Percentiles rank a stretch among this genome's conserved stretches.
These are phyloP conservation scores for Taiwanofungus camphoratus DNA, from an alignment of 1,284 basidiomycete species.

Conservation along the genomic window DNA sequence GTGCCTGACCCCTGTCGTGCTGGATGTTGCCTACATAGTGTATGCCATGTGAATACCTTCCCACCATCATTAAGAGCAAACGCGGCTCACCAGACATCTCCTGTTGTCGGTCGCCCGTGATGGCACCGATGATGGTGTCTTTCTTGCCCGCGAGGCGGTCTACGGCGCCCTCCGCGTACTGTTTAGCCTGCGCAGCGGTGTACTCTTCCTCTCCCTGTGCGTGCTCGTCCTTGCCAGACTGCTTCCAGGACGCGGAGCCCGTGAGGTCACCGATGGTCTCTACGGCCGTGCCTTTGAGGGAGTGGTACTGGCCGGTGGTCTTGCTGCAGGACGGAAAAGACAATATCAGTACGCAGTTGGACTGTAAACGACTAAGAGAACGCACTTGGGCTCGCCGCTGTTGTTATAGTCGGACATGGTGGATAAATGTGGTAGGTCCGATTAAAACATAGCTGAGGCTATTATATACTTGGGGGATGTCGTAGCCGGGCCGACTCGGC, in stretches of 20 bases:
- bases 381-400: slow-evolving; percentile 17
- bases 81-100: slow-evolving; percentile 43
- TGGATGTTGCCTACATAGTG: slow-evolving; percentile 41
- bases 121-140: slow-evolving; percentile 58
- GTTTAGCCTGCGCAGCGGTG: slow-evolving; percentile 49
- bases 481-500: too few species aligned
- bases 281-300: slow-evolving; percentile 53
- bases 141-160: slow-evolving; percentile 64
- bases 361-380: not conserved
- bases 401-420: not conserved
- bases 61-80: not conserved
- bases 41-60: not conserved
- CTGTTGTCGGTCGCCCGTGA: slow-evolving; percentile 61
- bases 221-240: slow-evolving; percentile 63
- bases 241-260: slow-evolving; percentile 41
- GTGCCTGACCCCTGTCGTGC: slow-evolving; percentile 54
- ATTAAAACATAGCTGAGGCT: too few species aligned
- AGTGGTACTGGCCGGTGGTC: slow-evolving; percentile 56
- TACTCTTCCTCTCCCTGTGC: slow-evolving; percentile 57
- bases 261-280: slow-evolving; percentile 51
- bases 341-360: not conserved
- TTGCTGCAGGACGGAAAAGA: slow-evolving; percentile 40
- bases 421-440: too few species aligned
- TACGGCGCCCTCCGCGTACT: slow-evolving; percentile 49
- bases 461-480: too few species aligned